Evolutionary conservation across 805 yeast genomes (phyloP).

Genomic region (Sugiyamaella mastotermitis): DNA sequence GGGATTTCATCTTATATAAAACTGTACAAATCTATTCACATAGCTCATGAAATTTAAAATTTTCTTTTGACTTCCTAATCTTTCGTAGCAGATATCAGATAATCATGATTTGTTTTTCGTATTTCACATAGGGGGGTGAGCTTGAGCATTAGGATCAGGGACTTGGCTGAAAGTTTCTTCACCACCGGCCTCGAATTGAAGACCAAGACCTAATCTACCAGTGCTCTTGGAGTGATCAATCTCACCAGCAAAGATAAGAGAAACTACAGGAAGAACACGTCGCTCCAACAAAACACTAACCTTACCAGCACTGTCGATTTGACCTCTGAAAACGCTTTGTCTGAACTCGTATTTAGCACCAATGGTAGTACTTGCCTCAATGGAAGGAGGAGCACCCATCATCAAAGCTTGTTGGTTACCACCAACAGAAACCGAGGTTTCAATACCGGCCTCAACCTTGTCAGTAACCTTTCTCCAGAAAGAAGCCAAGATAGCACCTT

Average conservation of each 20-base stretch:
- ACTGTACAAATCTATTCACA: too few species aligned
- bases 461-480: conserved; percentile 93
- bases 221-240: conserved; percentile 78
- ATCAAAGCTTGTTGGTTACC: conserved; percentile 58
- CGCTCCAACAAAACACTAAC: conserved; percentile 88
- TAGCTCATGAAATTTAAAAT: too few species aligned
- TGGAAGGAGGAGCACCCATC: conserved; percentile 74
- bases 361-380: conserved; percentile 87
- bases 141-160: conserved; percentile 18
- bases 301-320: conserved; percentile 85
- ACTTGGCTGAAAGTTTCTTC: conserved; percentile 64
- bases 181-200: conserved; percentile 92
- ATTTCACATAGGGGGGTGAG: conserved; percentile 25
- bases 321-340: conserved; percentile 93
- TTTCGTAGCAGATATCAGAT: too few species aligned
- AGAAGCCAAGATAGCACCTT: conserved; percentile 81
- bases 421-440: conserved; percentile 26
- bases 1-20: too few species aligned
- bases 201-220: conserved; percentile 84
- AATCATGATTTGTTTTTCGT: too few species aligned
- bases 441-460: conserved; percentile 61
- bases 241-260: conserved; percentile 85
- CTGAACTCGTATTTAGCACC: conserved; percentile 99
- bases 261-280: conserved; percentile 85
- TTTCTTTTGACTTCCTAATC: background rate